Percentiles rank a stretch among this genome's conserved stretches.
These are phyloP conservation scores for Apiospora phragmitis DNA, from an alignment of 2,329 filamentous ascomycete species.

Conservation along the genomic window DNA sequence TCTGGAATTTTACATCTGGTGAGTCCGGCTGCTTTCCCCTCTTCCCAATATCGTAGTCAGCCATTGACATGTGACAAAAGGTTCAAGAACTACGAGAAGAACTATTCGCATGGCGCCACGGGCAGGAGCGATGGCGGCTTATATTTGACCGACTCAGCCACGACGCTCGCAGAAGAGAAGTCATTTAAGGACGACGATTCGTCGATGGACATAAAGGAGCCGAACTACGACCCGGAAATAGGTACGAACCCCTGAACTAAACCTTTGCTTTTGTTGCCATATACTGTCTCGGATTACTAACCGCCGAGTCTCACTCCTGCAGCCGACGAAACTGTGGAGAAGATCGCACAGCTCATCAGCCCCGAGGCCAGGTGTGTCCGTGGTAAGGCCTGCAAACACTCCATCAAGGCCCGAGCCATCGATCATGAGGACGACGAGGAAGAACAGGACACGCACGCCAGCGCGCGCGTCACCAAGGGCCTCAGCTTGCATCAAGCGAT, in stretches of 20 bases:
- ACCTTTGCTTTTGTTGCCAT: not conserved
- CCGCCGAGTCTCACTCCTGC: not conserved
- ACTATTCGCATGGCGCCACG: not conserved
- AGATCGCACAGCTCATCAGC: constrained; percentile 36
- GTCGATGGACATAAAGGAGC: constrained; percentile 18
- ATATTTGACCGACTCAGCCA: not conserved
- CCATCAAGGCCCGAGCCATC: no score
- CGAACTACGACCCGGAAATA: constrained; percentile 32
- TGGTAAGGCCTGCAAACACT: not conserved
- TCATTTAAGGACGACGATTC: not conserved
- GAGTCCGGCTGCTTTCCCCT: constrained; percentile 12
- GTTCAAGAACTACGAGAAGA: constrained; percentile 44
- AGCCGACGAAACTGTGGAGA: constrained; percentile 33
- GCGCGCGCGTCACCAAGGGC: not conserved
- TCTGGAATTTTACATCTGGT: constrained; percentile 52
- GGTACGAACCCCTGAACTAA: constrained; percentile 21
- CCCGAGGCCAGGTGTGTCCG: constrained; percentile 27
- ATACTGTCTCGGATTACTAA: not conserved
- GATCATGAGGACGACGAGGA: not conserved
- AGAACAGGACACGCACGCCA: not conserved
- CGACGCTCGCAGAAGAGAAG: not conserved
- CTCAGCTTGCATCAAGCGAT: not conserved
- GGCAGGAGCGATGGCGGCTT: not conserved
- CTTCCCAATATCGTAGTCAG: not conserved
- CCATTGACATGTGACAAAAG: constrained; percentile 24